Percentiles rank a stretch among this genome's conserved stretches.
phyloP scores from a whole-genome alignment of 2,329 filamentous ascomycete genomes.

The Trichoderma sp. region DNA sequence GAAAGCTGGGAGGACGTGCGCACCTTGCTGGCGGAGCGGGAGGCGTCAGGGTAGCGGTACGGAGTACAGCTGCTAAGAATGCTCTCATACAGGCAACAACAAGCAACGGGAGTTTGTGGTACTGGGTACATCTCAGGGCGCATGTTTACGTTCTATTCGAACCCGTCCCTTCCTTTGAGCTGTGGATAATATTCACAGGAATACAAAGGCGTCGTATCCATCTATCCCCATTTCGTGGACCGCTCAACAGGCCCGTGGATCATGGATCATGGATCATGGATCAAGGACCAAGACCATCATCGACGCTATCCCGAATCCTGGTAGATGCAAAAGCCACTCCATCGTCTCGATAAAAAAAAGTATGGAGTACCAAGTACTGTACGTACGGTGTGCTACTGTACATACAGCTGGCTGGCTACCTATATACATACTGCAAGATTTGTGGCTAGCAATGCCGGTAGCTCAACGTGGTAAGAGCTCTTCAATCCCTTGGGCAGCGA shows the following conservation, averaged over 20 bases:
- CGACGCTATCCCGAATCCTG: slow-evolving; percentile 10
- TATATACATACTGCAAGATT: not conserved
- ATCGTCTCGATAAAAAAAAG: not conserved
- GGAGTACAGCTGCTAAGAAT: not conserved
- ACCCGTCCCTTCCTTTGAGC: not conserved
- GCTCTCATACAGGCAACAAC: not conserved
- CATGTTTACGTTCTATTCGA: not conserved
- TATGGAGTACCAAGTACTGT: not conserved
- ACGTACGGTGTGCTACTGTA: not conserved
- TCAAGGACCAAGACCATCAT: not conserved
- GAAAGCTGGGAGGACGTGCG: slow-evolving; percentile 14
- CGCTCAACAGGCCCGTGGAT: not conserved
- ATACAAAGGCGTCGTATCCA: not conserved
- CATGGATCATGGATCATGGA: slow-evolving; percentile 1
- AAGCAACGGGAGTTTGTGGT: not conserved
- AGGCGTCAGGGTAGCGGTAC: not conserved
- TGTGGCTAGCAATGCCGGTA: slow-evolving; percentile 9
- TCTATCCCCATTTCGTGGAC: not conserved
- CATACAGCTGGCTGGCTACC: not conserved
- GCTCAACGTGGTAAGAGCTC: slow-evolving; percentile 13
- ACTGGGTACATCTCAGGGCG: not conserved
- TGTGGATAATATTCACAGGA: not conserved
- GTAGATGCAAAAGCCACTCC: not conserved
- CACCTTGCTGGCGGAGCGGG: slow-evolving; percentile 14
- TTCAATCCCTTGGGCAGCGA: slow-evolving; percentile 8